Percentiles rank a stretch among this genome's conserved stretches.
Evolutionary conservation across 129 eudicot genomes (phyloP).

Genomic region (Lonicera japonica): DNA sequence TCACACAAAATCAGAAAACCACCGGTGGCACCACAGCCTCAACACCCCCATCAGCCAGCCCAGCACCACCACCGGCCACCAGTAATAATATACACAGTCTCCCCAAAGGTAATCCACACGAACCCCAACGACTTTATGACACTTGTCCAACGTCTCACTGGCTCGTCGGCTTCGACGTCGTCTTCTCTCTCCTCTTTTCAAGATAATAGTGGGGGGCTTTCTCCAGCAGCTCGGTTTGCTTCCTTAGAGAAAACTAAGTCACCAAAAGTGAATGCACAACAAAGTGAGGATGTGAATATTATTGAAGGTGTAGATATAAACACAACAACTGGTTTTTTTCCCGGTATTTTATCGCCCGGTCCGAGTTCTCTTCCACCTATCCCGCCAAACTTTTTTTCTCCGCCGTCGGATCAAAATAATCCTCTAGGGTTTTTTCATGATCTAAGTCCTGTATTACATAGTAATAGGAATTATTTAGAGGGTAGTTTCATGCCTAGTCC

Average conservation of each 20-base stretch:
- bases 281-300: slow-evolving; percentile 10
- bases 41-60: slow-evolving; percentile 4
- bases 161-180: slow-evolving; percentile 38
- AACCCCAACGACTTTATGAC: slow-evolving; percentile 73
- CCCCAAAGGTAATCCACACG: slow-evolving; percentile 73
- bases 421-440: slow-evolving; percentile 45
- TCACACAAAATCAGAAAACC: slow-evolving; percentile 85
- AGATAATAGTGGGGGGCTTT: slow-evolving; percentile 43
- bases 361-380: slow-evolving; percentile 75
- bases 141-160: slow-evolving; percentile 67
- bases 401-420: slow-evolving; percentile 35
- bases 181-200: not conserved
- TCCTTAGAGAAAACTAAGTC: slow-evolving; percentile 58
- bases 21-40: slow-evolving; percentile 43
- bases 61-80: slow-evolving; percentile 44
- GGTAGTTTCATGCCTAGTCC: slow-evolving; percentile 56
- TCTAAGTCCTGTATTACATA: slow-evolving; percentile 52
- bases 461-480: slow-evolving; percentile 31
- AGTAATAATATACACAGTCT: slow-evolving; percentile 76
- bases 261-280: slow-evolving; percentile 33
- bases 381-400: slow-evolving; percentile 59
- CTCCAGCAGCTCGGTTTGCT: slow-evolving; percentile 85
- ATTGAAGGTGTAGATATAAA: slow-evolving; percentile 33
- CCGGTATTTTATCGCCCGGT: slow-evolving; percentile 75
- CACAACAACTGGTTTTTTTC: slow-evolving; percentile 31